Evolutionary conservation across 129 eudicot genomes (phyloP).

Genomic region (Silybum marianum): DNA sequence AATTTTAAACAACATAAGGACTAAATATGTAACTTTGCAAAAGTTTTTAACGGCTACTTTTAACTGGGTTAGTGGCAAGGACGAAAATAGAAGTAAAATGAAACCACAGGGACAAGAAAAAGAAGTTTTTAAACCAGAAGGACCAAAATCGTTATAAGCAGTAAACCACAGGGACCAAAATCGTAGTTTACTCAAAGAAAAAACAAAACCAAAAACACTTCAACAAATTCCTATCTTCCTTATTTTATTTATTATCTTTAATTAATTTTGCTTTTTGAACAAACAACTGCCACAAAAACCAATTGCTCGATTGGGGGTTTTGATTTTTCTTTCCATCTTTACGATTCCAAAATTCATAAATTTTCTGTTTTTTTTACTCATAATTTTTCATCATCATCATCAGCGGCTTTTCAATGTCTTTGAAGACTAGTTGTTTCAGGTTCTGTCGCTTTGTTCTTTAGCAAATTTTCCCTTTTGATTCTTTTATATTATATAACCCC

Average conservation of each 20-base stretch:
- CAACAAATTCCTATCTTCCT: constrained; percentile 4
- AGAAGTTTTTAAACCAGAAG: too few relatives aligned
- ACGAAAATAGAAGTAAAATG: too few relatives aligned
- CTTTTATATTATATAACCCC: constrained; percentile 20
- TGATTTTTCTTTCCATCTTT: not conserved
- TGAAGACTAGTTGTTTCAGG: constrained; percentile 24
- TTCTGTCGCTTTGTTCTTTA: constrained; percentile 16
- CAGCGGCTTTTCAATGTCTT: constrained; percentile 11
- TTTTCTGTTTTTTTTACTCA: not conserved
- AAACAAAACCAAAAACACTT: not conserved
- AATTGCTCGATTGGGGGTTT: constrained; percentile 20
- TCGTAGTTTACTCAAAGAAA: too few relatives aligned
- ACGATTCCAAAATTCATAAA: not conserved
- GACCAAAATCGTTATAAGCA: too few relatives aligned
- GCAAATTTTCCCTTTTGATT: constrained; percentile 17
- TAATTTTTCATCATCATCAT: not conserved
- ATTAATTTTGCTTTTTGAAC: not conserved
- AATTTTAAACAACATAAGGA: too few relatives aligned
- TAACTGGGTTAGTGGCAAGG: too few relatives aligned
- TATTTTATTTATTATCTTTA: not conserved
- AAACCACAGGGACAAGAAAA: too few relatives aligned
- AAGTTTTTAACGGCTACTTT: too few relatives aligned
- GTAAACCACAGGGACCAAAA: too few relatives aligned
- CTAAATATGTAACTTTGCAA: too few relatives aligned
- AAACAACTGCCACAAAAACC: not conserved